Base-by-base conservation (phyloP, 495 filamentous ascomycete genomes). In the Penicillium steckii region DNA sequence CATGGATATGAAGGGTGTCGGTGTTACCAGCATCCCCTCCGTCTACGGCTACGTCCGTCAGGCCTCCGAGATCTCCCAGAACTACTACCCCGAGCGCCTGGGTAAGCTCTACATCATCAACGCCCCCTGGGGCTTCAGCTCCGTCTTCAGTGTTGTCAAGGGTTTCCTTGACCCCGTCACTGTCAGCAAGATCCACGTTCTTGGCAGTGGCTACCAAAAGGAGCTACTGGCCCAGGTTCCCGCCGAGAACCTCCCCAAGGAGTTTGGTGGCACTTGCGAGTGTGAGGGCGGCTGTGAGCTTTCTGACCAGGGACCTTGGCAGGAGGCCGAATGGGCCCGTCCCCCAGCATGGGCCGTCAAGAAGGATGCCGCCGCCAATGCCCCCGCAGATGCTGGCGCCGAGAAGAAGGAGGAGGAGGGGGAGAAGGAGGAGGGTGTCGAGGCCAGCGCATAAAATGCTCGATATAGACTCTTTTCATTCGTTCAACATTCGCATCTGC, bases 51-150 rank as follows among this genome's bases (percentile, higher is more conserved):
- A 95, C 74, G 80, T 97, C 56, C 81, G 80, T 56, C 81, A 86
- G 62, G 88, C 88, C 22, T 89, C 87, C 22, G 84, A 75, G 53
- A 87, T 97, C 70, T 93, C 88, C 47, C 93, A 97, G 69, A 96
- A 96, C 82, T 96, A 98, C 85, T 98, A 98, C 77, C 94, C 94
- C 17, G 94, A 98, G 77, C 87, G 90, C 47, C 76, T 97, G 19
- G 86, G 86, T 44, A 88, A 88, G 62, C 76, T 97, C 53, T 97
- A 96, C 77, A 73, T 98, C 49, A 97, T 97, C 83, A 98, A 98
- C 76, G 89, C 93, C 15, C 93, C 91, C 25, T 96, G 91, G 90
- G 90, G 90, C 22, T 96, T 95, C 80, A 84, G 84, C 57, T 74
- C 74, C 56, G 89, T 87, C 44, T 98, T 94, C 78, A 82, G 71